These are phyloP conservation scores for Tylopilus cervinicoccineus DNA, from an alignment of 768 basidiomycete genomes.

Conservation along the genomic window DNA sequence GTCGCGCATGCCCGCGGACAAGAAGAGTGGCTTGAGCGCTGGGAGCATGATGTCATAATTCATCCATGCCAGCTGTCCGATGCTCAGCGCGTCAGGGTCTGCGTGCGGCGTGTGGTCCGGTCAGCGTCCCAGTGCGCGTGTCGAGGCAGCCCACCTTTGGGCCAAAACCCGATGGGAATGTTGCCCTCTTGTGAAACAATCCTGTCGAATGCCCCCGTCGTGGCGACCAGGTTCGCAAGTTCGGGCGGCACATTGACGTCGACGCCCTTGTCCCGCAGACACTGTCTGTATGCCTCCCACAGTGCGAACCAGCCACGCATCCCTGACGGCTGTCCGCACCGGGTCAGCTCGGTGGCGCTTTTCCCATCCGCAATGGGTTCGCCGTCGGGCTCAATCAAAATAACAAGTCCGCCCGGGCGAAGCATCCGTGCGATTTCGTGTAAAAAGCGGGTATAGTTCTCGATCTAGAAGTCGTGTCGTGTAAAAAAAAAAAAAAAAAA, in stretches of 20 bases:
- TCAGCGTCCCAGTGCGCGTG: conserved; percentile 9
- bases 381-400: conserved; percentile 60
- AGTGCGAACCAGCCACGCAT: conserved; percentile 59
- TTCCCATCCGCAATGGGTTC: conserved; percentile 47
- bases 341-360: conserved; percentile 34
- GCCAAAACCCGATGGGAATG: conserved; percentile 69
- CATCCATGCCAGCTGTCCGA: conserved; percentile 74
- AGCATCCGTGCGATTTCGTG: conserved; percentile 62
- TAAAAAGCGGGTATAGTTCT: conserved; percentile 56
- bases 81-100: conserved; percentile 59
- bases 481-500: conserved; percentile 2
- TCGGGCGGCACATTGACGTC: conserved; percentile 56
- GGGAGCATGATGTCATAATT: conserved; percentile 63
- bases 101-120: conserved; percentile 5
- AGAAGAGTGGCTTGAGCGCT: conserved; percentile 56
- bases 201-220: conserved; percentile 51
- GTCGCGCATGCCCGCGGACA: conserved; percentile 49
- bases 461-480: conserved; percentile 42
- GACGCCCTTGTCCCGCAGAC: conserved; percentile 47
- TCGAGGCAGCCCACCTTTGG: conserved; percentile 42
- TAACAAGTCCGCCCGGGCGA: conserved; percentile 65
- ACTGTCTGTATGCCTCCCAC: conserved; percentile 59
- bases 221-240: conserved; percentile 47
- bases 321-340: conserved; percentile 32
- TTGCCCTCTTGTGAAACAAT: conserved; percentile 53